A percentile compares a stretch with the other conserved stretches of the same genome.
phyloP scores from a whole-genome alignment of 2,329 filamentous ascomycete species.

The Paraphaeosphaeria minitans region DNA sequence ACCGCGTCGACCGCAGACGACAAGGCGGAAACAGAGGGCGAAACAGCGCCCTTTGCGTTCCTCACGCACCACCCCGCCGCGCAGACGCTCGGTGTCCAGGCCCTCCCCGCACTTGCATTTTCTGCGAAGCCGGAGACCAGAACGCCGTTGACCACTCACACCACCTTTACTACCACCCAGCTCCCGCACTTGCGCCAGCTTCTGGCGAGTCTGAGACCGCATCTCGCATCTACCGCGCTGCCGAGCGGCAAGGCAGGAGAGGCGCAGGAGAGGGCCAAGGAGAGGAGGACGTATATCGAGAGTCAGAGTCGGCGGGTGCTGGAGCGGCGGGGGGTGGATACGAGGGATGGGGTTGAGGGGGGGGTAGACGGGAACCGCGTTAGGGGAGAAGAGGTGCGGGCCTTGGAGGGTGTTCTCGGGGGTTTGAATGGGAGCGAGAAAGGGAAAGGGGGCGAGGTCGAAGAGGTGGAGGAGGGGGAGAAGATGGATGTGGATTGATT shows the following conservation, averaged over 20 bases:
- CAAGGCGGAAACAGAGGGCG: slow-evolving; percentile 9
- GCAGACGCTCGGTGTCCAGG: slow-evolving; percentile 51
- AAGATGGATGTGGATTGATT: too few relatives aligned
- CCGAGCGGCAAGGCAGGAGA: slow-evolving; percentile 36
- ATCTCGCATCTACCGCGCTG: slow-evolving; percentile 55
- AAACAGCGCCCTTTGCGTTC: slow-evolving; percentile 57
- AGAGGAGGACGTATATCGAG: slow-evolving; percentile 84
- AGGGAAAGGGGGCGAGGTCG: slow-evolving; percentile 19
- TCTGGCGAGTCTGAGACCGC: slow-evolving; percentile 69
- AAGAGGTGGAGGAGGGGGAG: too few relatives aligned
- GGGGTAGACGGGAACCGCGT: slow-evolving; percentile 33
- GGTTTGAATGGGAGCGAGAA: slow-evolving; percentile 17
- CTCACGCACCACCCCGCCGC: slow-evolving; percentile 58
- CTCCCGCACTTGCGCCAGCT: slow-evolving; percentile 77
- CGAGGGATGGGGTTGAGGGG: slow-evolving; percentile 42
- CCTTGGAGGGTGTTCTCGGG: slow-evolving; percentile 35
- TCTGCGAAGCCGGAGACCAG: slow-evolving; percentile 44
- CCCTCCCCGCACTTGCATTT: slow-evolving; percentile 31
- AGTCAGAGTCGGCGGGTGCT: slow-evolving; percentile 76
- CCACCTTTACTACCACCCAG: slow-evolving; percentile 81
- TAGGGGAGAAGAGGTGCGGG: slow-evolving; percentile 35
- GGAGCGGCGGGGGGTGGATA: slow-evolving; percentile 72
- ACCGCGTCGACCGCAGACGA: slow-evolving; percentile 17
- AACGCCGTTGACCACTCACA: slow-evolving; percentile 68
- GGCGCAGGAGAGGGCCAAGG: slow-evolving; percentile 60